Evolutionary conservation across 148 eudicot species (phyloP), one percentile per base, ranked within the genome.

Genomic region (Dianthus caryophyllus): DNA sequence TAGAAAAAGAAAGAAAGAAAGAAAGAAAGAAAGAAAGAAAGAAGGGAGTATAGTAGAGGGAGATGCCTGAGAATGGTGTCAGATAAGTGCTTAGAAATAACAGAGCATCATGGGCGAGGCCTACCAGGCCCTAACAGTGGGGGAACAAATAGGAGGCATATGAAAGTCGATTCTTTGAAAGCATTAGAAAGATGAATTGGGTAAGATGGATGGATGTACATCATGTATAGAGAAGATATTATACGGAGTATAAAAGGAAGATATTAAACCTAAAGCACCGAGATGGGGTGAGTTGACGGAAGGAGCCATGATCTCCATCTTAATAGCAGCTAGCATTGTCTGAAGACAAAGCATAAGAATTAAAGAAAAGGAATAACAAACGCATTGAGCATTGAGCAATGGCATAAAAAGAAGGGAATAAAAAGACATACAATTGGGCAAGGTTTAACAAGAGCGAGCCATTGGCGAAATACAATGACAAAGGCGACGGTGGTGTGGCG

Each of bases 101-200:
- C 94, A 5, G 91, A 87, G 46, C 96, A 91, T 30, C 65, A 77
- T 67, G 87, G 94, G 13, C 91, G 89, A 12, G 89, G 98, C 80
- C 89, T 79, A 26, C 98, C 96, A 49, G 96, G 98, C 71, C 14
- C 98, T 79, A 59, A 92, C 94, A 69, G 69, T 63, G 53, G 98
- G 91, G 77, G 98, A 87, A 77, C 96, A 89, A 73, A 89, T 89
- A 60, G 98, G 91, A 75, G 94, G 98, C 96, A 92, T 89, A 74
- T 89, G 96, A 80, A 92, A 92, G 33, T 92, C 96, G 71, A 87
- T 81, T 61, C 84, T 96, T 92, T 91, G 73, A 78, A 31, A 49
- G 9, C n/a, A n/a, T n/a, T 46, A 25, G 33, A 12, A 63, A 33
- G 25, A 22, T n/a, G n/a, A n/a, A n/a, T 50, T 20, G 26, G n/a